Conservation (phyloP, 768 basidiomycete genomes). For the Lactarius trivialis region DNA sequence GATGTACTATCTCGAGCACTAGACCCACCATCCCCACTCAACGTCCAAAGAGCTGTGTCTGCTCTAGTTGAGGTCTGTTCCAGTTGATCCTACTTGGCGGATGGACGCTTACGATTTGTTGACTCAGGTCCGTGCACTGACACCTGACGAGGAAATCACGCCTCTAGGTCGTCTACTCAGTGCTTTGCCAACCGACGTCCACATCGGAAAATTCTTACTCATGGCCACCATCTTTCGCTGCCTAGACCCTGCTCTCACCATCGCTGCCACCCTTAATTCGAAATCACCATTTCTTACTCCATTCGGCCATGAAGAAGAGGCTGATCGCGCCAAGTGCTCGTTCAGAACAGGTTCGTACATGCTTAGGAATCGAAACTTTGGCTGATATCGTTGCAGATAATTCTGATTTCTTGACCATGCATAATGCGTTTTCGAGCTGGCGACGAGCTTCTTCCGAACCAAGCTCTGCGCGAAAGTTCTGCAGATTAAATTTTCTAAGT, state of each 20-base stretch:
- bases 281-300: conserved; percentile 93
- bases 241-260: conserved; percentile 93
- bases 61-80: conserved; percentile 76
- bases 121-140: conserved; percentile 75
- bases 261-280: conserved; percentile 85
- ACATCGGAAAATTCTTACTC: conserved; percentile 89
- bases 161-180: conserved; percentile 87
- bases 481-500: conserved; percentile 72
- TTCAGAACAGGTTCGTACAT: conserved; percentile 50
- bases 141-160: conserved; percentile 82
- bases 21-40: conserved; percentile 80
- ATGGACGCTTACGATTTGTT: conserved; percentile 7
- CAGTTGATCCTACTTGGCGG: not conserved
- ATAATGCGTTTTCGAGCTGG: conserved; percentile 88
- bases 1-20: conserved; percentile 82
- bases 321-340: conserved; percentile 71
- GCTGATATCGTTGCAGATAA: conserved; percentile 51
- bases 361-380: not conserved
- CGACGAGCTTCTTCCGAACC: conserved; percentile 63
- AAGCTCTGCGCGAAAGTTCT: conserved; percentile 63
- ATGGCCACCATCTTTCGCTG: conserved; percentile 81
- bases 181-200: conserved; percentile 91
- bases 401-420: conserved; percentile 91
- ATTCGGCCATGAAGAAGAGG: conserved; percentile 80
- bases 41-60: conserved; percentile 85